phyloP scores from a whole-genome alignment of 2,329 filamentous ascomycete species.

The Fusarium multiceps region DNA sequence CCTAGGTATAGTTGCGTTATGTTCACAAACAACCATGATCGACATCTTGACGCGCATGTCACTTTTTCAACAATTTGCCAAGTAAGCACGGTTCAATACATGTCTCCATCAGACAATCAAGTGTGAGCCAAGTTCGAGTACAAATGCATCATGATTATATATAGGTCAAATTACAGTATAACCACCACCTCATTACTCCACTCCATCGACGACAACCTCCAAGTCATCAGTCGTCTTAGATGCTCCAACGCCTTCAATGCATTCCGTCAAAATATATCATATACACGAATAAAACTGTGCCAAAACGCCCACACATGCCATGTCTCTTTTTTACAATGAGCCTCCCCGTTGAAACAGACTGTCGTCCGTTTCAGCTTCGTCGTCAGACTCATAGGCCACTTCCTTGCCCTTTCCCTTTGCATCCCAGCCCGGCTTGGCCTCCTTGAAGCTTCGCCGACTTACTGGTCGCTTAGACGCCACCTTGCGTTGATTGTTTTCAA shows the following conservation, averaged over 20 bases:
- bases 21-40: neutral
- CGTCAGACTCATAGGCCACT: constrained; percentile 53
- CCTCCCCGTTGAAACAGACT: constrained; percentile 52
- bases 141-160: constrained; percentile 22
- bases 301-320: constrained; percentile 30
- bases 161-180: constrained; percentile 24
- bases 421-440: constrained; percentile 51
- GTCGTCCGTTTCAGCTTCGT: constrained; percentile 49
- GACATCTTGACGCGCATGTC: neutral
- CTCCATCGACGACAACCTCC: constrained; percentile 6
- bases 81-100: neutral
- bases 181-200: constrained; percentile 40
- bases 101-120: neutral
- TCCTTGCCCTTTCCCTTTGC: constrained; percentile 63
- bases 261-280: constrained; percentile 22
- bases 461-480: constrained; percentile 49
- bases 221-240: constrained; percentile 2
- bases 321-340: constrained; percentile 52
- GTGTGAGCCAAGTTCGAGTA: neutral
- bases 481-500: constrained; percentile 42
- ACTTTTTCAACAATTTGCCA: neutral
- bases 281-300: constrained; percentile 17
- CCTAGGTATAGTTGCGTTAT: neutral
- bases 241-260: constrained; percentile 39
- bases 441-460: constrained; percentile 58